phyloP scores from a whole-genome alignment of 352 stramenopile genomes.

The Phytophthora tubulina region DNA sequence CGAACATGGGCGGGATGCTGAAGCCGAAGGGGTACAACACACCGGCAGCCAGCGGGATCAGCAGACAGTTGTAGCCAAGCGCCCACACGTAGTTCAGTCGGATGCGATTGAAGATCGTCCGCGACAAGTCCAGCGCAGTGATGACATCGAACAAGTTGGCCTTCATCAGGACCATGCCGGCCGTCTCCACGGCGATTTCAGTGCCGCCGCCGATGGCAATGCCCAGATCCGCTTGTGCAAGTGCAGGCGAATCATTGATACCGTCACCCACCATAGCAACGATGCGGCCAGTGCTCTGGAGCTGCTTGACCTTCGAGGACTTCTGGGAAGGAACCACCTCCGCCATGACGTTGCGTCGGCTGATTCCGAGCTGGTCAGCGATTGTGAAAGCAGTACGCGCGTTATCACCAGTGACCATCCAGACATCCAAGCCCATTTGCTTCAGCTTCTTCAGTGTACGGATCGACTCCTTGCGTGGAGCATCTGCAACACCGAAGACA shows the following conservation, averaged over 20 bases:
- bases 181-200: slow-evolving; percentile 98
- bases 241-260: slow-evolving; percentile 98
- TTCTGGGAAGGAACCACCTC: slow-evolving; percentile 98
- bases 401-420: slow-evolving; percentile 99
- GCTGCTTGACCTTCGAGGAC: slow-evolving; percentile 91
- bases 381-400: slow-evolving; percentile 93
- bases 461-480: slow-evolving; percentile 92
- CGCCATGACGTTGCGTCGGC: slow-evolving; percentile 93
- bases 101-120: slow-evolving; percentile 97
- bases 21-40: slow-evolving; percentile 96
- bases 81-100: slow-evolving; percentile 98
- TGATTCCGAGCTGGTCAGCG: slow-evolving; percentile 94
- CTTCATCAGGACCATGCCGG: slow-evolving; percentile 94
- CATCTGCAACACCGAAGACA: slow-evolving; percentile 88
- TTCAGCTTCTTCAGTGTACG: slow-evolving; percentile 92
- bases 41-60: slow-evolving; percentile 97
- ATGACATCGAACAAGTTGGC: slow-evolving; percentile 95
- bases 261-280: slow-evolving; percentile 98
- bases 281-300: slow-evolving; percentile 89
- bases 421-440: slow-evolving; percentile 94
- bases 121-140: slow-evolving; percentile 96
- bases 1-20: slow-evolving; percentile 96
- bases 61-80: slow-evolving; percentile 97
- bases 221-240: slow-evolving; percentile 97
- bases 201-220: slow-evolving; percentile 96